A percentile compares a stretch with the other conserved stretches of the same genome.
Conservation (phyloP, 2,329 filamentous ascomycete species). For the Alternaria burnsii region DNA sequence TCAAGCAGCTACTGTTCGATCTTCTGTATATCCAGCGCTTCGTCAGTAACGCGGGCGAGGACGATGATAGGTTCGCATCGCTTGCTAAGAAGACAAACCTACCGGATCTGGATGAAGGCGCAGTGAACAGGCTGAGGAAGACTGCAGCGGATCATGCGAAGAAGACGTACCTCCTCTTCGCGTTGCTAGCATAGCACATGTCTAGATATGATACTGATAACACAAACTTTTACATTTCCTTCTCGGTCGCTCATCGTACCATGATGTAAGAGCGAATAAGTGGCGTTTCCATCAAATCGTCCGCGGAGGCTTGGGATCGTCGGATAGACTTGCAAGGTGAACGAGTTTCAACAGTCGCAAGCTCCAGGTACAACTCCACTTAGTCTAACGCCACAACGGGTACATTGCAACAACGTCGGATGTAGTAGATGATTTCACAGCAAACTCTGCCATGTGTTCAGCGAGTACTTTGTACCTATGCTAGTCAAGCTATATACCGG, state of each 20-base stretch:
- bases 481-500: background rate
- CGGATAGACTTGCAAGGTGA: background rate
- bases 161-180: conserved; percentile 82
- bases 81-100: conserved; percentile 48
- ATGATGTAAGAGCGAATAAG: background rate
- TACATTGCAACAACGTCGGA: background rate
- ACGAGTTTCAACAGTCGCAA: background rate
- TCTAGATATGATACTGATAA: background rate
- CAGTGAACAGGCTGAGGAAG: conserved; percentile 66
- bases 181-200: conserved; percentile 62
- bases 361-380: background rate
- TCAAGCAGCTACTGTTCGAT: conserved; percentile 56
- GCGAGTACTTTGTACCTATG: background rate
- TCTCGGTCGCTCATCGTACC: background rate
- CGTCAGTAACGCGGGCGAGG: conserved; percentile 13
- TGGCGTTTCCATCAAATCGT: background rate
- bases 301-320: background rate
- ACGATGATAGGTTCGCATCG: conserved; percentile 8
- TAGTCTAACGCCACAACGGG: background rate
- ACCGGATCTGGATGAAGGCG: conserved; percentile 59
- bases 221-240: background rate
- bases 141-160: conserved; percentile 81
- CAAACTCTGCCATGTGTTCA: background rate
- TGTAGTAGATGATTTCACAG: background rate
- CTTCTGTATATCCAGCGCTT: conserved; percentile 53